phyloP scores from a whole-genome alignment of 345 rosid species.

The Bruguiera parviflora region DNA sequence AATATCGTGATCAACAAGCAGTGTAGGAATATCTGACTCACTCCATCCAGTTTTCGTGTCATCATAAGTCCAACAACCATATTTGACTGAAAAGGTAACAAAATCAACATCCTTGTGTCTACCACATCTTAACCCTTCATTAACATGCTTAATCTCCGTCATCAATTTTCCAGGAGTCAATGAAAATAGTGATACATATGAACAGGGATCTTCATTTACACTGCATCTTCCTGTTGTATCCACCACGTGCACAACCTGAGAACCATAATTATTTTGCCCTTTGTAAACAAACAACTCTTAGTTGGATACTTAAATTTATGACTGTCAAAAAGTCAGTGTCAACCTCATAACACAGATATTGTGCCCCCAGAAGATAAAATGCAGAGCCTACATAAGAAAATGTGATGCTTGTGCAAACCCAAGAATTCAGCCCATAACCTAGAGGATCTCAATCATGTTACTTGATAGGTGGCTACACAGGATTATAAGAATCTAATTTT shows the following conservation, averaged over 20 bases:
- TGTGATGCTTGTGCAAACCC: background rate
- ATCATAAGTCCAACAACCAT: slow-evolving; percentile 64
- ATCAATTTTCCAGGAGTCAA: slow-evolving; percentile 80
- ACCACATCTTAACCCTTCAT: slow-evolving; percentile 76
- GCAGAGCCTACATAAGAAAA: too few species aligned
- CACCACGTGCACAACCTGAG: slow-evolving; percentile 87
- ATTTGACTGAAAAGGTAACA: slow-evolving; percentile 62
- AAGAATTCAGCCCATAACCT: background rate
- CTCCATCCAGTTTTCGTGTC: slow-evolving; percentile 69
- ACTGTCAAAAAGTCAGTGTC: too few species aligned
- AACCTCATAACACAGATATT: too few species aligned
- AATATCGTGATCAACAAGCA: slow-evolving; percentile 45
- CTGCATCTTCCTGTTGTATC: slow-evolving; percentile 51
- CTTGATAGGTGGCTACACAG: background rate
- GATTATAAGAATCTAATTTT: background rate
- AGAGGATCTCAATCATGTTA: background rate
- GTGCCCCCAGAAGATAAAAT: too few species aligned
- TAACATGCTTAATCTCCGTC: slow-evolving; percentile 58
- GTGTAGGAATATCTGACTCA: slow-evolving; percentile 51
- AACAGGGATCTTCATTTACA: slow-evolving; percentile 44
- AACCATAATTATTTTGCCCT: slow-evolving; percentile 4
- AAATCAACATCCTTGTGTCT: slow-evolving; percentile 69
- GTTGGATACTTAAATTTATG: slow-evolving; percentile 9
- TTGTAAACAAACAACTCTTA: background rate
- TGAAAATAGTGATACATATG: slow-evolving; percentile 68